Base-by-base conservation (phyloP, 2,329 filamentous ascomycete species). In the Cladosporium oxysporum region DNA sequence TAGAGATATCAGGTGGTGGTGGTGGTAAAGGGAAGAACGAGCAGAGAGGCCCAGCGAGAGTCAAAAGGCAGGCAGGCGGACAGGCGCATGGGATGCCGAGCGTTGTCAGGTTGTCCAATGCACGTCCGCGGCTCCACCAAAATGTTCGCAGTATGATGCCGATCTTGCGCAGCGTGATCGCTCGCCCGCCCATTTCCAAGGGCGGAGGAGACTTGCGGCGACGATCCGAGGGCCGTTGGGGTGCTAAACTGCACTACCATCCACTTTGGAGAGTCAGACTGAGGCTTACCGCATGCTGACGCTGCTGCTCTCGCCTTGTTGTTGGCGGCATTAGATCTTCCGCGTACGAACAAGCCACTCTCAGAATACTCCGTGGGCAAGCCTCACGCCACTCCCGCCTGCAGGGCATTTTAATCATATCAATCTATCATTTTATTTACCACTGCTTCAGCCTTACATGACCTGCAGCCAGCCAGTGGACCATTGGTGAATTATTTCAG, bases 151-250 rank as follows among this genome's bases (percentile, higher is more conserved):
- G 61, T 63, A 63, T 63, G 61, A 63, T 63, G 61, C 41, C 61
- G 61, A 63, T 63, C 61, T 52, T 63, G 61, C 61, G 57, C 12
- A 53, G 35, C 35, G 61, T 63, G 61, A 57, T 63, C 50, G 41
- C 35, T 35, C 50, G 5, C 16, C 23, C 23, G 60, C 41, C 49
- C 49, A 62, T 33, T 49, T 14, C 10, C 29, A 26, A 26, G 41
- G n/a, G 41, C 23, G 23, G 23, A 60, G 41, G 41, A 29, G 18
- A 55, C 52, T 55, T 33, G 52, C 52, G 55, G 55, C 55, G 55
- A 18, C 21, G 55, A 58, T 58, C 55, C 31, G 55, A 26, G n/a
- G 18, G 29, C 55, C 55, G 55, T 58, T 58, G 55, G 55, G 55
- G 55, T 58, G 55, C 55, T 58, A 58, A 31, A 55, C 10, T n/a